These are phyloP conservation scores for Thelonectria blattea DNA, from an alignment of 2,329 filamentous ascomycete species.

Conservation along the genomic window DNA sequence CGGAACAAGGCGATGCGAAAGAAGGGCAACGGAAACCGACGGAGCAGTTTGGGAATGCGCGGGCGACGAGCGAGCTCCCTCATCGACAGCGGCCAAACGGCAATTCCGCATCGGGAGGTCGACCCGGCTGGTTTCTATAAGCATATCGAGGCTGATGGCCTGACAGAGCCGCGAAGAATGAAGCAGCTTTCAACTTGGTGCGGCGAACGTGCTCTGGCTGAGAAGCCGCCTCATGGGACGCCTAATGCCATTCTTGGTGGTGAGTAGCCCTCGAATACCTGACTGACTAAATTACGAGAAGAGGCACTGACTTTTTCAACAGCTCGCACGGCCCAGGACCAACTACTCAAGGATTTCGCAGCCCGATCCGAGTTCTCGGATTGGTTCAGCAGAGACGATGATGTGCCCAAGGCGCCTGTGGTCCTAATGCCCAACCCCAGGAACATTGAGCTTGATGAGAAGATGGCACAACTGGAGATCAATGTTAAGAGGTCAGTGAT, in stretches of 20 bases:
- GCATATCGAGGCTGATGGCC: conserved; percentile 85
- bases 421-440: conserved; percentile 87
- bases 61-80: conserved; percentile 90
- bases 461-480: conserved; percentile 79
- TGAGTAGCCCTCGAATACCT: conserved; percentile 47
- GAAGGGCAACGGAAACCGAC: conserved; percentile 72
- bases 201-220: conserved; percentile 80
- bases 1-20: conserved; percentile 93
- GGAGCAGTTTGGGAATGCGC: conserved; percentile 89
- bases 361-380: conserved; percentile 84
- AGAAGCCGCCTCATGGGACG: conserved; percentile 74
- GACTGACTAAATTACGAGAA: conserved; percentile 46
- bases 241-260: conserved; percentile 75
- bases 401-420: conserved; percentile 58
- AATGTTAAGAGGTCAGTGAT: conserved; percentile 77
- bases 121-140: conserved; percentile 88
- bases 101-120: conserved; percentile 87
- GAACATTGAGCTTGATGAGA: conserved; percentile 83
- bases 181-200: conserved; percentile 95
- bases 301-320: conserved; percentile 26
- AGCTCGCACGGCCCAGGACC: conserved; percentile 94
- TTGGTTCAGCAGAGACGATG: conserved; percentile 83
- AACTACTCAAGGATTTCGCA: conserved; percentile 85
- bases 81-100: conserved; percentile 85
- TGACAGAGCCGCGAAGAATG: conserved; percentile 92